Evolutionary conservation across 2,329 filamentous ascomycete genomes (phyloP).

Genomic region (Clarireedia hainanense): DNA sequence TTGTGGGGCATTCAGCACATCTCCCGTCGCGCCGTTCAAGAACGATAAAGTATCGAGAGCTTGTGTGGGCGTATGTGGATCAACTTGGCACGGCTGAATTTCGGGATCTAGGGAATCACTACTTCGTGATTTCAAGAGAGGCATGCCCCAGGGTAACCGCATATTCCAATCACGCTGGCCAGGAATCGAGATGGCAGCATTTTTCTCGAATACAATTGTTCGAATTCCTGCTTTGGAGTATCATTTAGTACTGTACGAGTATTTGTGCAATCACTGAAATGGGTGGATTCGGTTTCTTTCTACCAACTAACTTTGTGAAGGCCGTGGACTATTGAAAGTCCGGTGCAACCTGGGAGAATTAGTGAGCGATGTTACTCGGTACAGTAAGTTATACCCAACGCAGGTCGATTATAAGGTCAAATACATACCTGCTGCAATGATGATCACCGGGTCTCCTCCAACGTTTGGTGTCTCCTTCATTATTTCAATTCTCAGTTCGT

Average conservation of each 20-base stretch:
- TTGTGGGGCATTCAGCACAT: constrained; percentile 17
- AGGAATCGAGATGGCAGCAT: constrained; percentile 16
- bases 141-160: constrained; percentile 30
- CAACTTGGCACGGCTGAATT: constrained; percentile 27
- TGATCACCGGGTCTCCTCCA: constrained; percentile 9
- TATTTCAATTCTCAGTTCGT: background rate
- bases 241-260: background rate
- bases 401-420: background rate
- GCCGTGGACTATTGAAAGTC: constrained; percentile 35
- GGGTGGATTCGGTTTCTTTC: background rate
- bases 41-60: constrained; percentile 27
- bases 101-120: constrained; percentile 23
- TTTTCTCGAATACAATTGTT: constrained; percentile 21
- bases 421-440: constrained; percentile 19
- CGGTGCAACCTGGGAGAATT: constrained; percentile 31
- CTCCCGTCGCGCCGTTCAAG: constrained; percentile 29
- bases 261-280: background rate
- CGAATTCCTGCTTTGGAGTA: constrained; percentile 16
- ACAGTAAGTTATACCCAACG: background rate
- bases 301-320: constrained; percentile 30
- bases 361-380: background rate
- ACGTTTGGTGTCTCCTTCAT: background rate
- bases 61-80: constrained; percentile 25
- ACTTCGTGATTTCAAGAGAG: constrained; percentile 27
- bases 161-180: constrained; percentile 32